Evolutionary conservation across 306 rosid species (phyloP).

Genomic region (Bauhinia variegata): DNA sequence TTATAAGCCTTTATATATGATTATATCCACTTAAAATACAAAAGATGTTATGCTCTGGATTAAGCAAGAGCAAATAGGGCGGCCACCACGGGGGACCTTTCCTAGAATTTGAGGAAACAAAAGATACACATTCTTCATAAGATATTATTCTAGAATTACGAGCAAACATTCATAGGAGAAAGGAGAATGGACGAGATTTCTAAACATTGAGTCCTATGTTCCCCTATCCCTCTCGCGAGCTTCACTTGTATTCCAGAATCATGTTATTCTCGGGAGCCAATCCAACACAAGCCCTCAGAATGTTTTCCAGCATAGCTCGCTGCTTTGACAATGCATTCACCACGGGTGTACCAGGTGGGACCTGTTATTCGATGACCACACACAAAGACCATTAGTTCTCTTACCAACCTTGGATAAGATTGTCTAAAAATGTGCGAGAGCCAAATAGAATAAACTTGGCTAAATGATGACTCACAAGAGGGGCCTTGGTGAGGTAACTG

Average conservation of each 20-base stretch:
- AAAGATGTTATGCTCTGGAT: too few relatives aligned
- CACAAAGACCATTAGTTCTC: constrained; percentile 8
- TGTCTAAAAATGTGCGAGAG: neutral
- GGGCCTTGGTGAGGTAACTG: constrained; percentile 95
- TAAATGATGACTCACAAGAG: constrained; percentile 69
- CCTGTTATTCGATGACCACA: constrained; percentile 53
- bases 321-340: constrained; percentile 98
- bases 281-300: constrained; percentile 95
- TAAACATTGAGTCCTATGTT: constrained; percentile 13
- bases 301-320: constrained; percentile 97
- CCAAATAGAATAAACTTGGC: constrained; percentile 5
- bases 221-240: constrained; percentile 1
- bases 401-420: neutral
- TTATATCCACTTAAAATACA: too few relatives aligned
- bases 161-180: too few relatives aligned
- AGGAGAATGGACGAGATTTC: neutral
- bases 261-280: constrained; percentile 99
- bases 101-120: too few relatives aligned
- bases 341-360: constrained; percentile 97
- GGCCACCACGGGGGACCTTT: too few relatives aligned
- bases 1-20: too few relatives aligned
- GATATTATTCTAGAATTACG: too few relatives aligned
- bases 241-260: constrained; percentile 97
- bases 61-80: too few relatives aligned
- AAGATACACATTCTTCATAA: too few relatives aligned